Conservation (phyloP, 306 rosid genomes). For the Sesbania bispinosa region DNA sequence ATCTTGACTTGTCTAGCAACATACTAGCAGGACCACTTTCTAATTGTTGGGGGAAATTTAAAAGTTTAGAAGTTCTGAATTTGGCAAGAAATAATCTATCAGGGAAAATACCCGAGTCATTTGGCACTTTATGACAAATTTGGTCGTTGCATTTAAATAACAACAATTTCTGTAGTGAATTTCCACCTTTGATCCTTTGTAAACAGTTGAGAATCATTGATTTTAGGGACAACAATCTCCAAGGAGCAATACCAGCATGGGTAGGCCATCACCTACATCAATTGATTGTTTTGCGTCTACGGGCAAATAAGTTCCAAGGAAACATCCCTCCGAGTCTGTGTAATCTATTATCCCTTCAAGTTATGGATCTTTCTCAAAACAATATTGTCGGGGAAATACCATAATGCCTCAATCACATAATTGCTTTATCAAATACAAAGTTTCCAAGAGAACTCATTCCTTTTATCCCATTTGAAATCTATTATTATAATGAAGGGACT, state of each 20-base stretch:
- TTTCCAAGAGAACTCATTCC: neutral
- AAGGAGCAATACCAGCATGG: neutral
- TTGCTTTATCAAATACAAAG: too few relatives aligned
- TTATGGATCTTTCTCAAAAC: too few relatives aligned
- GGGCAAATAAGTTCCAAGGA: neutral
- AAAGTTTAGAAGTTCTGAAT: neutral
- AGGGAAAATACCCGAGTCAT: neutral
- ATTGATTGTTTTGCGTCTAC: neutral
- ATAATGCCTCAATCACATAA: too few relatives aligned
- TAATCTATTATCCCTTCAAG: neutral
- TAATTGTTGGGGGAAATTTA: neutral
- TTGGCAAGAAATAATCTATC: conserved; percentile 14
- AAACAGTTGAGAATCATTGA: neutral
- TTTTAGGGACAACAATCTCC: neutral
- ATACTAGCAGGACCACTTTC: neutral
- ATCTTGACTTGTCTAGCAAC: neutral
- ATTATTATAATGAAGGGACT: neutral
- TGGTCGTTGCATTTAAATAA: neutral
- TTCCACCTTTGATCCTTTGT: conserved; percentile 3
- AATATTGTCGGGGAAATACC: too few relatives aligned
- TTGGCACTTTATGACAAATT: neutral
- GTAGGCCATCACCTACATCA: neutral
- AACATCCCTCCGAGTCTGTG: conserved; percentile 18
- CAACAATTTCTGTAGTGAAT: neutral
- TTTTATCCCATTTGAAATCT: too few relatives aligned